Conservation (phyloP, 805 yeast species). For the Barnettozyma botsteinii region DNA sequence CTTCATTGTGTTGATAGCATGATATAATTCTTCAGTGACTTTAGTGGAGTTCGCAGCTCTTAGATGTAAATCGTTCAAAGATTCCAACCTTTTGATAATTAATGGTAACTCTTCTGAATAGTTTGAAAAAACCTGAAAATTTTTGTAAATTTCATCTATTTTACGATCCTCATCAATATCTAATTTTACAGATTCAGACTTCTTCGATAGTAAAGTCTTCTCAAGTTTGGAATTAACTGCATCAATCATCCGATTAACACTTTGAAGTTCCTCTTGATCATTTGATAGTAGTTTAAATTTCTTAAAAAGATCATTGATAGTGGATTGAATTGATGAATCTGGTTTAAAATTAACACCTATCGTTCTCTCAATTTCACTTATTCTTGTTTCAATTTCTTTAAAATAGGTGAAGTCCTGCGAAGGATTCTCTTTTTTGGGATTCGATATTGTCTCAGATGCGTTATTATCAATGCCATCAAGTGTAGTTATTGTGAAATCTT, state of each 20-base stretch:
- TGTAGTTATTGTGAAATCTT: slow-evolving; percentile 8
- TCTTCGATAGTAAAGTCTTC: slow-evolving; percentile 20
- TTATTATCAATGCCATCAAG: too few species aligned
- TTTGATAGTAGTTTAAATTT: slow-evolving; percentile 25
- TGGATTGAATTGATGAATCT: slow-evolving; percentile 20
- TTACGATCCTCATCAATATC: slow-evolving; percentile 20
- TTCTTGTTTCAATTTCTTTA: slow-evolving; percentile 12
- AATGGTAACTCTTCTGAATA: slow-evolving; percentile 24
- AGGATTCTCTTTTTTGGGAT: too few species aligned
- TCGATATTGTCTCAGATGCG: too few species aligned
- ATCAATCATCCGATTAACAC: slow-evolving; percentile 20
- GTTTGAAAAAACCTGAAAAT: slow-evolving; percentile 13
- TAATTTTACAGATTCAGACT: slow-evolving; percentile 15
- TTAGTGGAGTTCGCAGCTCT: slow-evolving; percentile 15
- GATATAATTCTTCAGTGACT: slow-evolving; percentile 19
- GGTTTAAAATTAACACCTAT: slow-evolving; percentile 15
- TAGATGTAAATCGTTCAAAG: slow-evolving; percentile 23
- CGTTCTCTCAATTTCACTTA: slow-evolving; percentile 14
- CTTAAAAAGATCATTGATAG: slow-evolving; percentile 27
- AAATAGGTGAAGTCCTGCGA: too few species aligned
- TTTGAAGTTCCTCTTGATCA: slow-evolving; percentile 19
- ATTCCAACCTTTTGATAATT: slow-evolving; percentile 23
- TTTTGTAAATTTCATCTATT: slow-evolving; percentile 23
- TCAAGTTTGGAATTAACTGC: slow-evolving; percentile 26
- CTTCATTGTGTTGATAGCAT: slow-evolving; percentile 16